Conservation (phyloP, 2,329 filamentous ascomycete genomes). For the Anisogramma anomala region DNA sequence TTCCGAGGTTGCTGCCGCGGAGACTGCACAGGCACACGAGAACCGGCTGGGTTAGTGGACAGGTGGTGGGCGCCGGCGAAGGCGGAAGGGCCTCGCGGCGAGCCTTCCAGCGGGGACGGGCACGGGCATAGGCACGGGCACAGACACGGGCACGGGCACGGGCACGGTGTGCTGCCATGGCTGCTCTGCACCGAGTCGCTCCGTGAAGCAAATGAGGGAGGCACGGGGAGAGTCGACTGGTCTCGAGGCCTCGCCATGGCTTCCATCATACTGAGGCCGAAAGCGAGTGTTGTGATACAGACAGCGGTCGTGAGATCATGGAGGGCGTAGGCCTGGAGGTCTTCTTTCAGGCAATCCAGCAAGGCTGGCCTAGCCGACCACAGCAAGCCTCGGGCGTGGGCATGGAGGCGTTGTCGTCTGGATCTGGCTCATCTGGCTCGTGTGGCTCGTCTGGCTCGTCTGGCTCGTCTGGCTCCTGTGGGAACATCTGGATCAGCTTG, state of each 20-base stretch:
- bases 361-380: slow-evolving; percentile 5
- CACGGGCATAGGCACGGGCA: too few relatives aligned
- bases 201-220: too few relatives aligned
- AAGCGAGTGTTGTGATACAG: slow-evolving; percentile 19
- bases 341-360: slow-evolving; percentile 3
- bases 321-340: slow-evolving; percentile 6
- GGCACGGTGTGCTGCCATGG: slow-evolving; percentile 17
- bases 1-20: slow-evolving; percentile 7
- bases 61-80: slow-evolving; percentile 6
- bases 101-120: slow-evolving; percentile 17
- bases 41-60: background rate
- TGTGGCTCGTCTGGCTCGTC: too few relatives aligned
- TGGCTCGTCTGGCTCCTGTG: too few relatives aligned
- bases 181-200: slow-evolving; percentile 12
- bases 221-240: too few relatives aligned
- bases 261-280: slow-evolving; percentile 24
- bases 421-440: too few relatives aligned
- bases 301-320: slow-evolving; percentile 23
- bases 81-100: slow-evolving; percentile 11
- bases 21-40: background rate
- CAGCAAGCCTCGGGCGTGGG: too few relatives aligned
- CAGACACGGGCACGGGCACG: too few relatives aligned
- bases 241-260: slow-evolving; percentile 26
- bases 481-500: too few relatives aligned
- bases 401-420: too few relatives aligned